Conservation (phyloP, 108 stramenopile genomes). For the Schizochytrium sp. region DNA sequence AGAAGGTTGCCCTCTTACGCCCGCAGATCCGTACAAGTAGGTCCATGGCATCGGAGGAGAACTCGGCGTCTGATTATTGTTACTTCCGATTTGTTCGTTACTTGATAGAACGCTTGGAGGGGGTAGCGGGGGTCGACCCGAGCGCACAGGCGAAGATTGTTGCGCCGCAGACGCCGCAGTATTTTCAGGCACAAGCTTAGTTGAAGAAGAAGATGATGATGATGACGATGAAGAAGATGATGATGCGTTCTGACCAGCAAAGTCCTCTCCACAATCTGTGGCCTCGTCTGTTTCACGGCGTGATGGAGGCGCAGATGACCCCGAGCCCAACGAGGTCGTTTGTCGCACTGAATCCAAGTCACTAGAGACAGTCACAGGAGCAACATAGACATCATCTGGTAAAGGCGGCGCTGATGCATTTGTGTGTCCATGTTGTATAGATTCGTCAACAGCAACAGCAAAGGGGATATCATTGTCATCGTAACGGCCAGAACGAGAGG, state of each 20-base stretch:
- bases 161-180: too few relatives aligned
- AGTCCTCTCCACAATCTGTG: background rate
- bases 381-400: background rate
- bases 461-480: background rate
- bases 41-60: background rate
- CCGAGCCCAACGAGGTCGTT: too few relatives aligned
- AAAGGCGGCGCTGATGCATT: too few relatives aligned
- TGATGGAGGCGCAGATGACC: background rate
- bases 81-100: too few relatives aligned
- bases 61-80: too few relatives aligned
- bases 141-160: too few relatives aligned
- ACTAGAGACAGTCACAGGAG: background rate
- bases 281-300: background rate
- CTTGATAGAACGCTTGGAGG: too few relatives aligned
- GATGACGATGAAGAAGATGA: background rate
- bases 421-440: too few relatives aligned
- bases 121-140: too few relatives aligned
- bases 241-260: background rate
- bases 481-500: background rate
- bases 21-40: background rate
- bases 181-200: too few relatives aligned
- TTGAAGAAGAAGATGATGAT: background rate
- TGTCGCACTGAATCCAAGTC: too few relatives aligned
- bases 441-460: background rate
- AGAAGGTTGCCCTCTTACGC: background rate